A percentile compares a stretch with the other conserved stretches of the same genome.
These are phyloP conservation scores for Kluyveromyces aestuarii DNA, from an alignment of 805 yeast species.

Conservation along the genomic window DNA sequence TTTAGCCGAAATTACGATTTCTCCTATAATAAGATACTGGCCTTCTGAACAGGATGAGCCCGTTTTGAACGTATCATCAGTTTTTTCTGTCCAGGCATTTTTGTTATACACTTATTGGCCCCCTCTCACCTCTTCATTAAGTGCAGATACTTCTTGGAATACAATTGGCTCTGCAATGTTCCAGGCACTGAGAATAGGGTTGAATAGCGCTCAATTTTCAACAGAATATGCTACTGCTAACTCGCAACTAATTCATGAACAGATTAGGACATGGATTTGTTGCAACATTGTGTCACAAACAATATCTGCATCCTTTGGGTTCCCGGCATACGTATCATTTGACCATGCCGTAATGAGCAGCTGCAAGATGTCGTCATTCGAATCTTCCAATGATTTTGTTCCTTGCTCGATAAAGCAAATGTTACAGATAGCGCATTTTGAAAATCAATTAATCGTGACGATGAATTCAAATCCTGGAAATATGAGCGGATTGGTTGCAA, in stretches of 20 bases:
- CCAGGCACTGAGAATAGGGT: slow-evolving; percentile 86
- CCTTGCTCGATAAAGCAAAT: slow-evolving; percentile 61
- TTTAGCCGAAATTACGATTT: slow-evolving; percentile 78
- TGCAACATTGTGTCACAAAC: slow-evolving; percentile 86
- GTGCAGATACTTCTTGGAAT: slow-evolving; percentile 95
- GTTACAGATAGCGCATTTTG: slow-evolving; percentile 78
- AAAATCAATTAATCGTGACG: slow-evolving; percentile 74
- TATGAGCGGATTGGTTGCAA: slow-evolving; percentile 53
- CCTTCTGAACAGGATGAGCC: slow-evolving; percentile 78
- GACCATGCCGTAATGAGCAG: slow-evolving; percentile 58
- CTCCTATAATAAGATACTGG: slow-evolving; percentile 79
- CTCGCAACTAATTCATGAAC: slow-evolving; percentile 52
- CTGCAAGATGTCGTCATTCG: slow-evolving; percentile 29
- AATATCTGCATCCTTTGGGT: slow-evolving; percentile 88
- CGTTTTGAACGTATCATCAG: slow-evolving; percentile 78
- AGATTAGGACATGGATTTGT: slow-evolving; percentile 84
- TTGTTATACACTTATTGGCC: slow-evolving; percentile 91
- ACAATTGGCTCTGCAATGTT: slow-evolving; percentile 88
- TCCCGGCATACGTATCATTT: slow-evolving; percentile 84
- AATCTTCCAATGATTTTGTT: slow-evolving; percentile 27
- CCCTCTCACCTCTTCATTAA: slow-evolving; percentile 84
- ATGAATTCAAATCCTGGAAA: slow-evolving; percentile 63
- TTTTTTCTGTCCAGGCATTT: slow-evolving; percentile 90
- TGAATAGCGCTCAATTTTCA: slow-evolving; percentile 68
- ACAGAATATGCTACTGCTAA: slow-evolving; percentile 42